Percentiles rank a stretch among this genome's conserved stretches.
phyloP scores from a whole-genome alignment of 164 flowering plant genomes.

The Tetracentron sinense region DNA sequence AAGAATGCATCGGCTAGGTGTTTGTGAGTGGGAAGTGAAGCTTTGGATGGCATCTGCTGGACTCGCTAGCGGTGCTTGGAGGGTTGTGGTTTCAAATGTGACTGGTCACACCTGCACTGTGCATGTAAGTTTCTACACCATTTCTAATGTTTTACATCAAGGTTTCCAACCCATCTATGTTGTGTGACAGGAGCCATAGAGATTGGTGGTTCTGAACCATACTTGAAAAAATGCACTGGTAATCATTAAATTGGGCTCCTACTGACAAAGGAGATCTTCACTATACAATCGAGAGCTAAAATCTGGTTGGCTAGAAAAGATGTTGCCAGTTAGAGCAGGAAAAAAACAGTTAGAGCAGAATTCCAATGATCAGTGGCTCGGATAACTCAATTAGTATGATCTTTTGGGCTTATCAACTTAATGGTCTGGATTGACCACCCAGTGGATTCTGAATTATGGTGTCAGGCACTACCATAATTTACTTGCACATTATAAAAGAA shows the following conservation, averaged over 20 bases:
- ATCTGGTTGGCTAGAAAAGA: too few species aligned
- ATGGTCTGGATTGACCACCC: not conserved
- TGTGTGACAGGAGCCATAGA: not conserved
- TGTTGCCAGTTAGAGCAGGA: too few species aligned
- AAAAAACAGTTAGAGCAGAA: too few species aligned
- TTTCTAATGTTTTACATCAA: not conserved
- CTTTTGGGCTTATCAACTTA: not conserved
- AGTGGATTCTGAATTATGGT: not conserved
- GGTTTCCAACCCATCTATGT: not conserved
- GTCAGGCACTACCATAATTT: not conserved
- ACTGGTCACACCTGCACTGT: conserved; percentile 95
- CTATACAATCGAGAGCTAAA: too few species aligned
- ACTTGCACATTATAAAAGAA: too few species aligned
- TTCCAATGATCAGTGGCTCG: too few species aligned
- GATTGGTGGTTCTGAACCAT: not conserved
- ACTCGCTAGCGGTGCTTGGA: conserved; percentile 87
- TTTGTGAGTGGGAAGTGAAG: conserved; percentile 97
- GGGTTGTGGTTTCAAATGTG: conserved; percentile 79
- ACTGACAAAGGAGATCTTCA: too few species aligned
- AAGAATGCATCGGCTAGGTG: conserved; percentile 84
- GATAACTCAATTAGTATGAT: too few species aligned
- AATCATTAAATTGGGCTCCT: too few species aligned
- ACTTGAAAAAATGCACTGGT: too few species aligned
- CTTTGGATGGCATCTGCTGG: conserved; percentile 77
- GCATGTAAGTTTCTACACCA: conserved; percentile 56